Conservation (phyloP, 352 stramenopile genomes). For the Lagenidium sp. region DNA sequence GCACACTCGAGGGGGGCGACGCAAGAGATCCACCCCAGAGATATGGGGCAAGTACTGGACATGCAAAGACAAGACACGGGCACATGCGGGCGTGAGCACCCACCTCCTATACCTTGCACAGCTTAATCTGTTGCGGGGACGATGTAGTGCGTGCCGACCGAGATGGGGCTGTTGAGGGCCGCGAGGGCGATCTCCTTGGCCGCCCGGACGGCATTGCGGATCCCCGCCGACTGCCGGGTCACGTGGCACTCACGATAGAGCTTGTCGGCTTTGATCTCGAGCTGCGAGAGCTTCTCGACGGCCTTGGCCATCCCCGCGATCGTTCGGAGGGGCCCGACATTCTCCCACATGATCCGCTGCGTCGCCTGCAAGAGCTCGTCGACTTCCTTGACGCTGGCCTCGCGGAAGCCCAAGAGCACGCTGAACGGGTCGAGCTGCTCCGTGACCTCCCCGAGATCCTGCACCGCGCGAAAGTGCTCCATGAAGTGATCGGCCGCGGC, state of each 20-base stretch:
- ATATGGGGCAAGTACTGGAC: too few relatives aligned
- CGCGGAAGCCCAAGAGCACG: conserved; percentile 23
- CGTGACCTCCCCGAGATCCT: conserved; percentile 4
- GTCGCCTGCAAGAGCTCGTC: conserved; percentile 52
- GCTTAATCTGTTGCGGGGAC: too few relatives aligned
- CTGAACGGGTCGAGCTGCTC: conserved; percentile 28
- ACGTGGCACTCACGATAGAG: conserved; percentile 63
- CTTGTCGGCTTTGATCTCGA: conserved; percentile 69
- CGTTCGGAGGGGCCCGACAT: conserved; percentile 88
- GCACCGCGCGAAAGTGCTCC: conserved; percentile 11
- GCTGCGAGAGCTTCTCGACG: conserved; percentile 67
- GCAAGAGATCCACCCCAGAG: too few relatives aligned
- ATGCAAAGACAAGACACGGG: too few relatives aligned
- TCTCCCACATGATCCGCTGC: conserved; percentile 91
- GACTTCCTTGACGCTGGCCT: conserved; percentile 37
- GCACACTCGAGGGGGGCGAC: too few relatives aligned
- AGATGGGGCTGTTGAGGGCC: conserved; percentile 68
- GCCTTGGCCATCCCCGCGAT: conserved; percentile 60
- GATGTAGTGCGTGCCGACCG: conserved; percentile 89
- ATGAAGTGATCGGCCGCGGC: conserved; percentile 78
- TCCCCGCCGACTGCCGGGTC: conserved; percentile 62
- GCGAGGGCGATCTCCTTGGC: conserved; percentile 83
- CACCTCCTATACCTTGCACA: too few relatives aligned
- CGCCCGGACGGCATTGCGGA: conserved; percentile 86
- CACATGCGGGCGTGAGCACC: too few relatives aligned